Evolutionary conservation across 345 rosid species (phyloP), one percentile per base, ranked within the genome.

Genomic region (Reutealis trisperma): DNA sequence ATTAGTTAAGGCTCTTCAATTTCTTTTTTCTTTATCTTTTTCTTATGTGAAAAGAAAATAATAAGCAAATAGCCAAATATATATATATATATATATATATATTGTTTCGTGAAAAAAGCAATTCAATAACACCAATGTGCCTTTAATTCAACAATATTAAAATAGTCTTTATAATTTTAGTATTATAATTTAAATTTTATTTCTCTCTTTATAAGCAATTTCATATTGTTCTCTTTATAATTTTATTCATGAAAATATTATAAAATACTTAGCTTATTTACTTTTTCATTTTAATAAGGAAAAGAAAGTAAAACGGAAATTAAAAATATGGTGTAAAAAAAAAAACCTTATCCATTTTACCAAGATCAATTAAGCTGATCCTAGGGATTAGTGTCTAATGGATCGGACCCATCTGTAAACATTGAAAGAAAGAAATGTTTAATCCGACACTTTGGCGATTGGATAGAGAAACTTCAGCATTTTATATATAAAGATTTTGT

Each of bases 311-410:
- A 15, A 0, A 14, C 0, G 15, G 18, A 60, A 0, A 11, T 14
- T 1, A 0, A 9, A 1, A 57, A 24, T 0, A 67, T 6, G 0
- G 2, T 27, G 27, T 4, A 54, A 30, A 1, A 10, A 49, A 49
- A 67, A 16, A 30, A 79, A 77, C 72, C 84, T 81, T 87, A 80
- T 87, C 85, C 86, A 71, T 15, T 74, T 77, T 45, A 75, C 77
- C 60, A n/a, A 14, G n/a, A 69, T 68, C 16, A 45, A 21, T 66
- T 70, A 49, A 59, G 30, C 61, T 67, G 42, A 41, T 27, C 72
- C 21, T 82, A 2, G 89, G 89, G 87, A 86, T 86, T 74, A 63
- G 81, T 64, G 78, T 70, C 47, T 44, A 73, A 22, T n/a, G 34
- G 68, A 11, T 30, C 15, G 63, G 57, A 32, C 45, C 47, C 76